A percentile compares a stretch with the other conserved stretches of the same genome.
phyloP scores from a whole-genome alignment of 139 green algal genomes.

The Pleodorina starrii region DNA sequence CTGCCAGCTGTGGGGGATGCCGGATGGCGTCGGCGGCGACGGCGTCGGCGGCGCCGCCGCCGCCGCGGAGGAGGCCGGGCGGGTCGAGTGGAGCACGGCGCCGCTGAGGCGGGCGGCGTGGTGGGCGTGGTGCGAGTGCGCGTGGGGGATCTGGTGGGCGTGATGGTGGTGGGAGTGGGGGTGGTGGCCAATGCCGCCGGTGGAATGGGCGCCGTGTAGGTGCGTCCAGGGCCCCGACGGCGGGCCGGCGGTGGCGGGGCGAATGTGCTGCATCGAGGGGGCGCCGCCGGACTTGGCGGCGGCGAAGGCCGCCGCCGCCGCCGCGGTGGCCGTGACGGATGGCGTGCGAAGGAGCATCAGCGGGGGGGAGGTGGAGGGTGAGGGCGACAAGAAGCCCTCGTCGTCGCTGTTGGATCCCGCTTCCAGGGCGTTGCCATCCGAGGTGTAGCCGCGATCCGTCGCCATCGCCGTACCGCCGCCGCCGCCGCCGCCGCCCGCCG shows the following conservation, averaged over 20 bases:
- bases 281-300: neutral
- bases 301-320: neutral
- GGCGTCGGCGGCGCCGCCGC: neutral
- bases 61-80: neutral
- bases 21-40: slow-evolving; percentile 1
- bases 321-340: slow-evolving; percentile 9
- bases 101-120: neutral
- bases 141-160: too few species aligned
- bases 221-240: neutral
- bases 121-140: neutral
- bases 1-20: slow-evolving; percentile 45
- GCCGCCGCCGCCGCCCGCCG: neutral
- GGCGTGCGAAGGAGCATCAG: neutral
- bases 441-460: neutral
- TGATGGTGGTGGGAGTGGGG: too few species aligned
- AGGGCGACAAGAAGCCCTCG: neutral
- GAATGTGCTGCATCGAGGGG: neutral
- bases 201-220: neutral
- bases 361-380: neutral
- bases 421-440: neutral
- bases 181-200: too few species aligned
- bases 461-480: neutral
- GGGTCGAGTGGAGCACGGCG: neutral
- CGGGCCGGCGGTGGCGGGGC: neutral
- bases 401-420: neutral